These are phyloP conservation scores for Angomonas ambiguus DNA, from an alignment of 208 protist genomes.

Conservation along the genomic window DNA sequence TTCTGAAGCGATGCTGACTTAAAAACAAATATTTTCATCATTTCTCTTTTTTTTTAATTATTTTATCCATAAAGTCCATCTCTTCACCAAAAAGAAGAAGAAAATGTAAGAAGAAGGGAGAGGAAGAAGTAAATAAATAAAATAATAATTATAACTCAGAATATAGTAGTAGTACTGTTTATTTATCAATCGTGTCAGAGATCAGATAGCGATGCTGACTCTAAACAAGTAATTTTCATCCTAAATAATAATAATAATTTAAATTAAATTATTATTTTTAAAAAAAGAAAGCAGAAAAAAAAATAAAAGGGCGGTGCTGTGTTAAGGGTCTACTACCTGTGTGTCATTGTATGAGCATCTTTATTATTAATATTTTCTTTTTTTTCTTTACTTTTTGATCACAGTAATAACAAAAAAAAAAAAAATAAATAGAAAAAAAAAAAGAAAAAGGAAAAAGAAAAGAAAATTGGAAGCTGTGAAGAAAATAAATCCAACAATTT, in stretches of 20 bases:
- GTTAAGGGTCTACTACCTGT: too few relatives aligned
- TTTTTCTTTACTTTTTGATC: too few relatives aligned
- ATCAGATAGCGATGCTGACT: slow-evolving; percentile 1
- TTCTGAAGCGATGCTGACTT: slow-evolving; percentile 11
- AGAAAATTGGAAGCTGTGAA: slow-evolving; percentile 3
- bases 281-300: not conserved
- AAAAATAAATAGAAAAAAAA: slow-evolving; percentile 9
- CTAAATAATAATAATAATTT: slow-evolving; percentile 1
- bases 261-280: not conserved
- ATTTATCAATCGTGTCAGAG: not conserved
- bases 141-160: not conserved
- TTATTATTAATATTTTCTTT: too few relatives aligned
- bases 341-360: too few relatives aligned
- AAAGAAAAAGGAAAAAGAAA: slow-evolving; percentile 8
- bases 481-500: too few relatives aligned
- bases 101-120: slow-evolving; percentile 2
- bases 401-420: slow-evolving; percentile 13
- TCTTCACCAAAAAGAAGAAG: too few relatives aligned
- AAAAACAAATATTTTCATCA: slow-evolving; percentile 7
- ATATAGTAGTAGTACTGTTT: not conserved
- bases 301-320: slow-evolving; percentile 6
- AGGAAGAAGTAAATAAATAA: slow-evolving; percentile 1
- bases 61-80: too few relatives aligned
- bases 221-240: not conserved
- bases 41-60: too few relatives aligned